These are phyloP conservation scores for Fusarium compactum DNA, from an alignment of 2,329 filamentous ascomycete species.

Conservation along the genomic window DNA sequence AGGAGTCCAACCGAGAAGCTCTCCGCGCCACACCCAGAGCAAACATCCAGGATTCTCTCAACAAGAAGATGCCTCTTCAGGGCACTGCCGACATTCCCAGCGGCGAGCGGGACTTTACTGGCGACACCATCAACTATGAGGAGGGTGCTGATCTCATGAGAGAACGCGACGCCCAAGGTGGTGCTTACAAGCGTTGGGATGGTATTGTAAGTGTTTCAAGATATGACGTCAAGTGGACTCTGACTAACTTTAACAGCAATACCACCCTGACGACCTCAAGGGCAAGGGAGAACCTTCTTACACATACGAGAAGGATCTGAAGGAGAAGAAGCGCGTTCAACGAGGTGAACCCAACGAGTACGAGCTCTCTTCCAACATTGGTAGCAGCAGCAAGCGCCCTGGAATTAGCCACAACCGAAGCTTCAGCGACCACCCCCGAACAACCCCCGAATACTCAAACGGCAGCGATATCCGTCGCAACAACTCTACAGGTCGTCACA, in stretches of 20 bases:
- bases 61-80: conserved; percentile 81
- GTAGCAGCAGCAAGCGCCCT: conserved; percentile 32
- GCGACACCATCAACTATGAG: conserved; percentile 79
- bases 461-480: conserved; percentile 52
- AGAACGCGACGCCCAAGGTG: conserved; percentile 74
- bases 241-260: conserved; percentile 61
- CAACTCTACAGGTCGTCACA: conserved; percentile 57
- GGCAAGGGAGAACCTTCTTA: conserved; percentile 85
- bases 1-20: conserved; percentile 78
- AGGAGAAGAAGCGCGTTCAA: conserved; percentile 63
- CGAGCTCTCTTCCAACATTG: conserved; percentile 61
- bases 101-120: conserved; percentile 75
- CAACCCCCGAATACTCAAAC: conserved; percentile 42
- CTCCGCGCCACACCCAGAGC: conserved; percentile 84
- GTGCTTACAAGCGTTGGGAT: conserved; percentile 82
- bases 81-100: conserved; percentile 83
- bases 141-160: conserved; percentile 90
- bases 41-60: conserved; percentile 79
- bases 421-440: conserved; percentile 54
- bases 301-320: conserved; percentile 75
- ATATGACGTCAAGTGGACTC: not conserved
- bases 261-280: conserved; percentile 82
- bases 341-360: conserved; percentile 55
- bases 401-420: conserved; percentile 58
- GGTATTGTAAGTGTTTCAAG: conserved; percentile 70